phyloP scores from a whole-genome alignment of 1,284 basidiomycete genomes.

The Phlebopus sp. region DNA sequence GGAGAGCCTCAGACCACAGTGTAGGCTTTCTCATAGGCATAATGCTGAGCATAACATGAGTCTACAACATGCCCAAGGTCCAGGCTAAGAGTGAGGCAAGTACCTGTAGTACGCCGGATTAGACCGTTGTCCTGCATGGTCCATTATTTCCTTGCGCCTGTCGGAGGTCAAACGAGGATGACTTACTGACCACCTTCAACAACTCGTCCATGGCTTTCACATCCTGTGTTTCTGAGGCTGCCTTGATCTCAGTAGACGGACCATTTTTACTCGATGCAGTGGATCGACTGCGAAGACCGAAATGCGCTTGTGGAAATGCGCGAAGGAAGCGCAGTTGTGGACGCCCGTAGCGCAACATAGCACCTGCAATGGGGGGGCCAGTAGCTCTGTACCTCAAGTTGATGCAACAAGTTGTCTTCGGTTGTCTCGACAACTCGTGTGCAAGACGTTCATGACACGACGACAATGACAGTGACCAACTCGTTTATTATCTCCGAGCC shows the following conservation, averaged over 20 bases:
- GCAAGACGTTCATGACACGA: too few species aligned
- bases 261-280: constrained; percentile 4
- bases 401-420: too few species aligned
- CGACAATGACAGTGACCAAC: too few species aligned
- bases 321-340: not conserved
- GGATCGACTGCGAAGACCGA: constrained; percentile 5
- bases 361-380: too few species aligned
- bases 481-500: too few species aligned
- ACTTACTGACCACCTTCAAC: constrained; percentile 57
- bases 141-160: not conserved
- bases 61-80: not conserved
- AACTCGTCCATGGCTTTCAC: constrained; percentile 58
- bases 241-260: constrained; percentile 17
- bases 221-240: constrained; percentile 54
- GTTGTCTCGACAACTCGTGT: too few species aligned
- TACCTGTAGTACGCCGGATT: constrained; percentile 58
- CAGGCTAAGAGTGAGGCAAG: constrained; percentile 15
- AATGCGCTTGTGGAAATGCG: not conserved
- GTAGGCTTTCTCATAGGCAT: constrained; percentile 48
- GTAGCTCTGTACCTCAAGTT: too few species aligned
- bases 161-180: not conserved
- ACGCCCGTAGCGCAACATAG: too few species aligned
- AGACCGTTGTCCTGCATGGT: constrained; percentile 44
- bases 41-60: constrained; percentile 35
- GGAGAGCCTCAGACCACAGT: constrained; percentile 59